phyloP scores from a whole-genome alignment of 768 basidiomycete species.

The Russula brevipes region DNA sequence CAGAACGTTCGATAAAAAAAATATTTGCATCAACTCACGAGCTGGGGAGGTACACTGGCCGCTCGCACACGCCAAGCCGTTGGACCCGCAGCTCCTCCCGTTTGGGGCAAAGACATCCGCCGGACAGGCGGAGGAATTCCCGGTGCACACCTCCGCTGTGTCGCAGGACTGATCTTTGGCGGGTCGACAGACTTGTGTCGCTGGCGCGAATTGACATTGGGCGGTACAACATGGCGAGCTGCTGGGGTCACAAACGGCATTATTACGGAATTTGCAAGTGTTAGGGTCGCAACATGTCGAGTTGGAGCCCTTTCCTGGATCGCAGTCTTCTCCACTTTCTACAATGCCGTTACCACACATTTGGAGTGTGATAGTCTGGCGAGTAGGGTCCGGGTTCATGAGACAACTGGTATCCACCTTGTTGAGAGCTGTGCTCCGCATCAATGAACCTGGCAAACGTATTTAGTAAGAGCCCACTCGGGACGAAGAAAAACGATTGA shows the following conservation, averaged over 20 bases:
- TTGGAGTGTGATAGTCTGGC: conserved; percentile 50
- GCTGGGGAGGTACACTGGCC: conserved; percentile 73
- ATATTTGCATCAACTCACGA: conserved; percentile 39
- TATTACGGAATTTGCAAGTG: conserved; percentile 68
- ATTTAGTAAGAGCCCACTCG: background rate
- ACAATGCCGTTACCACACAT: conserved; percentile 85
- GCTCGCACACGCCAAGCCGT: conserved; percentile 65
- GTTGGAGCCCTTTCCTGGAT: conserved; percentile 59
- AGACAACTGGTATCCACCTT: conserved; percentile 64
- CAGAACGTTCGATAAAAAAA: conserved; percentile 1
- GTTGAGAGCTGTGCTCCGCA: conserved; percentile 42
- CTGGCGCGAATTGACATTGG: conserved; percentile 63
- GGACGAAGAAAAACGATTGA: conserved; percentile 27
- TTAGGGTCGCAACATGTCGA: conserved; percentile 68
- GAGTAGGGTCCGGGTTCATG: conserved; percentile 44
- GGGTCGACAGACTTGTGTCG: conserved; percentile 65
- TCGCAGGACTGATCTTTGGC: conserved; percentile 66
- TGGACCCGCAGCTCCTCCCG: conserved; percentile 61
- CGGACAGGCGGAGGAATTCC: conserved; percentile 69
- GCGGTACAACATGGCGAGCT: conserved; percentile 72
- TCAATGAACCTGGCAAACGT: conserved; percentile 49
- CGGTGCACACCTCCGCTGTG: conserved; percentile 66
- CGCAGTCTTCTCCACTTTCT: conserved; percentile 81
- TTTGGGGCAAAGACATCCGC: conserved; percentile 55
- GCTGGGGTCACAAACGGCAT: conserved; percentile 73